These are phyloP conservation scores for Mycena rosella DNA, from an alignment of 768 basidiomycete species.

Conservation along the genomic window DNA sequence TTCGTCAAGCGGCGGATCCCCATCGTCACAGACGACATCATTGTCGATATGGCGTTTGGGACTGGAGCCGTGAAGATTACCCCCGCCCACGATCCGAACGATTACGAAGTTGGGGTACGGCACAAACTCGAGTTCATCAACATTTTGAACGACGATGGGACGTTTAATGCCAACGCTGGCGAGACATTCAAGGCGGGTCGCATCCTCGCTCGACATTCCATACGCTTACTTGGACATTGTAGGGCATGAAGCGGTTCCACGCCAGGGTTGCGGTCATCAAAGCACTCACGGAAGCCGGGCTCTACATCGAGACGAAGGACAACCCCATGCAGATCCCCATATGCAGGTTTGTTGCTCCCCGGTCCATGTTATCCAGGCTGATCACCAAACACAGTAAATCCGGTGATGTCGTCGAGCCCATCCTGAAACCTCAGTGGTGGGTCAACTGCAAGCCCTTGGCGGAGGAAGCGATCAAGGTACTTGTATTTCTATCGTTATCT, in stretches of 20 bases:
- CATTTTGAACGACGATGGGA: constrained; percentile 96
- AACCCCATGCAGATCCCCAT: constrained; percentile 98
- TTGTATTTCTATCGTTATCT: constrained; percentile 9
- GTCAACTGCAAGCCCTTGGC: constrained; percentile 93
- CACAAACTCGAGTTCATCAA: constrained; percentile 94
- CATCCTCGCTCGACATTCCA: neutral
- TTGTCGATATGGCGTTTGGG: constrained; percentile 96
- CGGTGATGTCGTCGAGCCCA: constrained; percentile 94
- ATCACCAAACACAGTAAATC: constrained; percentile 74
- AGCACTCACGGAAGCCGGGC: constrained; percentile 83
- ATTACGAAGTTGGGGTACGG: constrained; percentile 93
- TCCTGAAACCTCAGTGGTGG: constrained; percentile 99
- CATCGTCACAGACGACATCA: constrained; percentile 87
- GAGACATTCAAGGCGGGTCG: constrained; percentile 72
- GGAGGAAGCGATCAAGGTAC: constrained; percentile 87
- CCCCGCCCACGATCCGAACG: constrained; percentile 96
- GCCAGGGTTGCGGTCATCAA: constrained; percentile 87
- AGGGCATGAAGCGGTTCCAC: constrained; percentile 75
- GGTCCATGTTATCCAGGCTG: constrained; percentile 11
- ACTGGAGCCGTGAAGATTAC: constrained; percentile 99
- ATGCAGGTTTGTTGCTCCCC: constrained; percentile 71
- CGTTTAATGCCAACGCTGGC: constrained; percentile 92
- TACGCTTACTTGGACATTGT: neutral
- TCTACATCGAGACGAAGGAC: constrained; percentile 93
- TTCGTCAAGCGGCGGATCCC: constrained; percentile 90